Evolutionary conservation across 148 eudicot species (phyloP).

Genomic region (Silene uniflora): DNA sequence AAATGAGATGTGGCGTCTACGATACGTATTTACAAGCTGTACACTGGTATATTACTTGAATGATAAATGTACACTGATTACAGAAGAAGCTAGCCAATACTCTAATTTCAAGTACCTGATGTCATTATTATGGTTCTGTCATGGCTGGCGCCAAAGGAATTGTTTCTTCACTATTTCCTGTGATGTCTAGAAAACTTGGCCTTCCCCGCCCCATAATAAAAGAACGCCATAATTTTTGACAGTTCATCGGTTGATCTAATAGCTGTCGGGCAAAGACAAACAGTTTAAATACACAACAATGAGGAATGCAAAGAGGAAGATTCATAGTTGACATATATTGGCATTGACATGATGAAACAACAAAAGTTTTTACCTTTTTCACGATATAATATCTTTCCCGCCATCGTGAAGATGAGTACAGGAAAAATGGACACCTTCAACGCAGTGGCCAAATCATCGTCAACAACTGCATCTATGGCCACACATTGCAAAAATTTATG

Average conservation of each 20-base stretch:
- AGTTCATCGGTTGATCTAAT: no score
- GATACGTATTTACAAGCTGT: not conserved
- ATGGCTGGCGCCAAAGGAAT: constrained; percentile 48
- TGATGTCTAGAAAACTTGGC: constrained; percentile 49
- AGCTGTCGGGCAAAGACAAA: constrained; percentile 33
- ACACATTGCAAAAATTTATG: constrained; percentile 56
- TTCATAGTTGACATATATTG: not conserved
- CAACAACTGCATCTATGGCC: constrained; percentile 80
- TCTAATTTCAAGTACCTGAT: not conserved
- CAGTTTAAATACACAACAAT: not conserved
- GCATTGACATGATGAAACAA: constrained; percentile 1
- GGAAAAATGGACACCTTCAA: constrained; percentile 75
- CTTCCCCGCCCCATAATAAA: constrained; percentile 90
- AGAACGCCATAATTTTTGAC: no score
- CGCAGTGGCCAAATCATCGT: constrained; percentile 73
- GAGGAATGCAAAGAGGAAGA: not conserved
- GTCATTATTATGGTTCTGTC: constrained; percentile 15
- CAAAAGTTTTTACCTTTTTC: constrained; percentile 57
- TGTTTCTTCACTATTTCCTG: constrained; percentile 41
- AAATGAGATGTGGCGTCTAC: not conserved
- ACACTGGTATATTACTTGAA: not conserved
- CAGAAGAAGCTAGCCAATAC: not conserved
- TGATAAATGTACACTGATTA: not conserved
- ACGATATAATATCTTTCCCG: constrained; percentile 91
- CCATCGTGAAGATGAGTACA: constrained; percentile 81